Percentiles rank a stretch among this genome's conserved stretches.
Conservation (phyloP, 331 rosid genomes). For the Arachis monticola region DNA sequence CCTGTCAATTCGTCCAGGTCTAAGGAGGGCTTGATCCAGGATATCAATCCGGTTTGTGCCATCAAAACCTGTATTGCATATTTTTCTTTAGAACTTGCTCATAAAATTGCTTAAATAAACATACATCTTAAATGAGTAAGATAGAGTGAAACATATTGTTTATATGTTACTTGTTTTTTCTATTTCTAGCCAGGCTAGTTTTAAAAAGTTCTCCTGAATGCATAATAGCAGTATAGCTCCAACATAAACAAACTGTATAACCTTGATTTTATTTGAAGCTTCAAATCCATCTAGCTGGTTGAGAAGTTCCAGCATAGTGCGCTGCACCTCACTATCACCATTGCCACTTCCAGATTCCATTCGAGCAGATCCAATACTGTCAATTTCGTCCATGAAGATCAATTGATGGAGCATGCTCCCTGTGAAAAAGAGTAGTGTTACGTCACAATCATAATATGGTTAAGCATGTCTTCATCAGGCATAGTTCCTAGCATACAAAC, state of each 20-base stretch:
- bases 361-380: slow-evolving; percentile 97
- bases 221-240: slow-evolving; percentile 6
- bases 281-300: slow-evolving; percentile 99
- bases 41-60: slow-evolving; percentile 98
- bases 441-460: slow-evolving; percentile 14
- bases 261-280: slow-evolving; percentile 99
- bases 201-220: neutral
- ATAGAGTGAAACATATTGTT: neutral
- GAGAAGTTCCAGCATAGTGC: slow-evolving; percentile 98
- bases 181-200: neutral
- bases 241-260: slow-evolving; percentile 31
- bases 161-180: slow-evolving; percentile 6
- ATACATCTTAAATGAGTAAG: neutral
- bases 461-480: slow-evolving; percentile 1
- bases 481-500: neutral
- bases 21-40: slow-evolving; percentile 94
- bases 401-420: slow-evolving; percentile 99
- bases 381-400: slow-evolving; percentile 97
- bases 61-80: slow-evolving; percentile 72
- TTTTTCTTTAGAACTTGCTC: slow-evolving; percentile 34
- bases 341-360: slow-evolving; percentile 99
- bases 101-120: neutral
- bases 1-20: slow-evolving; percentile 97
- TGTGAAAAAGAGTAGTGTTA: slow-evolving; percentile 38
- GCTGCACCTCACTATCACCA: slow-evolving; percentile 98